Base-by-base conservation (phyloP, 1,139 yeast species). In the Debaryomyces udenii region DNA sequence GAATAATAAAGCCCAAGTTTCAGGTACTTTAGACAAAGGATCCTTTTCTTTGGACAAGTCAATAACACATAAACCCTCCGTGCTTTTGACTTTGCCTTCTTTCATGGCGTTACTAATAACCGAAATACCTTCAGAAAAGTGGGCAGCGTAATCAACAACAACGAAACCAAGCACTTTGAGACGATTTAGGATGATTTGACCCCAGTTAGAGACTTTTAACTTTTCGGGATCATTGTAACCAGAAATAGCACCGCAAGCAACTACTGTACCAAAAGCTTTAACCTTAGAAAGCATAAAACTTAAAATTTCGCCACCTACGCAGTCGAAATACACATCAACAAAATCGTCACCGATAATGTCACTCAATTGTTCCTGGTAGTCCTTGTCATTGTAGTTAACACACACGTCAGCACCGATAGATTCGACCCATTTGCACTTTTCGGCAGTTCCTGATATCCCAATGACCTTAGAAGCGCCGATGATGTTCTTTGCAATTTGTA, bases 211-310 rank as follows among this genome's bases (percentile, higher is more conserved):
- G 40, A 77, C 64, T 0, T 46, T 57, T 20, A 59, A 45, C 41
- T 69, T 67, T 4, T 57, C 50, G 7, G 49, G 45, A 45, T 75
- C 76, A 51, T 80, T 78, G 59, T 81, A 82, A 40, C 79, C 79
- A 26, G 86, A 61, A 48, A 83, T 78, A 3, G 83, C 72, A 41
- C 88, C 89, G 64, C 86, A 80, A 22, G 81, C 81, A 45, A 80
- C 57, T 38, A 83, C 63, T 11, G 59, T 63, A 35, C 81, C 83
- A 38, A 53, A 57, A n/a, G 51, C 52, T 45, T 70, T 75, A 49
- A 75, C 51, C 41, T 68, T 61, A 3, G 58, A 49, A 43, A 80
- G 58, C 43, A 76, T 73, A 22, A 65, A 59, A 48, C 77, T 80
- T 51, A 83, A 68, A 23, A 78, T 69, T 38, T 71, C 70, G 17